Conservation (phyloP, 306 rosid species). For the Benincasa hispida region DNA sequence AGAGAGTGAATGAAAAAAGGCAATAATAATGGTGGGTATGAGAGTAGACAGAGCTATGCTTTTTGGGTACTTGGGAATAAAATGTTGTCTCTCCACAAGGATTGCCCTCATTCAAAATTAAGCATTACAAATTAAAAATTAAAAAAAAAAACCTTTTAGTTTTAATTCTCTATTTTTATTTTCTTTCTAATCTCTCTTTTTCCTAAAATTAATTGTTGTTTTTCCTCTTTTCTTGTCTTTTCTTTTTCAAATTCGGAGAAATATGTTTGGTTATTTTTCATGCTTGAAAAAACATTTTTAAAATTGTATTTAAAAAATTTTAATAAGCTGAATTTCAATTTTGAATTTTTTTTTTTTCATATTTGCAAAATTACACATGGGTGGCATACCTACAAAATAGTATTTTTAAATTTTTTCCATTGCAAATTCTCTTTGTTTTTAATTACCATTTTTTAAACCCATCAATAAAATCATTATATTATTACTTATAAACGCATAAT, state of each 20-base stretch:
- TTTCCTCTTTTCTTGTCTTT: neutral
- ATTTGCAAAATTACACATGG: no score
- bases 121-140: neutral
- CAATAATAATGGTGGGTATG: conserved; percentile 45
- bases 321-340: no score
- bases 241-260: neutral
- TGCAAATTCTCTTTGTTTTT: no score
- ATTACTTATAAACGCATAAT: no score
- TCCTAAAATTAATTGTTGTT: neutral
- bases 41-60: conserved; percentile 79
- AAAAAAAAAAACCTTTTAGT: neutral
- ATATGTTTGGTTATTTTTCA: no score
- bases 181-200: neutral
- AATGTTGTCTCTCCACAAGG: conserved; percentile 64
- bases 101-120: conserved; percentile 51
- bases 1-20: conserved; percentile 16
- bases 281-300: no score
- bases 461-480: no score
- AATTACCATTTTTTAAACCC: no score
- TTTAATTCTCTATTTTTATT: neutral
- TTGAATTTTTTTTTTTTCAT: no score
- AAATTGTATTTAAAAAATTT: no score
- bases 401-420: no score
- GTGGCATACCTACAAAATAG: no score
- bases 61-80: conserved; percentile 94